Evolutionary conservation across 1,284 basidiomycete genomes (phyloP).

Genomic region (Leccinum colubrinum): DNA sequence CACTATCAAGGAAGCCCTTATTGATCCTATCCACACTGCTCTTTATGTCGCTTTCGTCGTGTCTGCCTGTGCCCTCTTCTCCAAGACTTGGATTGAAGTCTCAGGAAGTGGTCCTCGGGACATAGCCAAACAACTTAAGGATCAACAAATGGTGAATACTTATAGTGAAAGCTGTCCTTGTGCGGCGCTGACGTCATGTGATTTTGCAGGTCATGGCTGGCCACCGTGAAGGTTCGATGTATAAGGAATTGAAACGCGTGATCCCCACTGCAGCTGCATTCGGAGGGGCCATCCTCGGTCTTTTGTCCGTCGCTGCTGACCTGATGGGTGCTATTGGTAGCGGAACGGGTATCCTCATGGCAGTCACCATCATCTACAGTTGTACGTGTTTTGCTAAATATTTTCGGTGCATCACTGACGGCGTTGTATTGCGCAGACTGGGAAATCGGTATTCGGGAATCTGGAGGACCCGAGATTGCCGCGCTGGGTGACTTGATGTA

Average conservation of each 20-base stretch:
- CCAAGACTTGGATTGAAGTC: slow-evolving; percentile 99
- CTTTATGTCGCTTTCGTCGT: slow-evolving; percentile 94
- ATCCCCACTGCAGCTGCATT: slow-evolving; percentile 98
- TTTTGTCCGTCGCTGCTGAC: slow-evolving; percentile 94
- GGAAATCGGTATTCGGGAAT: slow-evolving; percentile 47
- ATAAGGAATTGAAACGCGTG: slow-evolving; percentile 97
- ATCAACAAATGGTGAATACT: slow-evolving; percentile 84
- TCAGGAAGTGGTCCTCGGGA: slow-evolving; percentile 95
- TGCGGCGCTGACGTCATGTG: not conserved
- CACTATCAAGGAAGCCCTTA: slow-evolving; percentile 81
- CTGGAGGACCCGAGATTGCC: slow-evolving; percentile 71
- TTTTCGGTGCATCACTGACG: not conserved
- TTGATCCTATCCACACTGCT: slow-evolving; percentile 92
- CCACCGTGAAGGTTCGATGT: slow-evolving; percentile 96
- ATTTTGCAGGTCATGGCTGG: slow-evolving; percentile 83
- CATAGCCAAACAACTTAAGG: slow-evolving; percentile 97
- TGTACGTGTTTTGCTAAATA: slow-evolving; percentile 38
- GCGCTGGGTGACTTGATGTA: slow-evolving; percentile 67
- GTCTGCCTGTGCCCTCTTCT: slow-evolving; percentile 94
- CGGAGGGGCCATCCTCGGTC: slow-evolving; percentile 92
- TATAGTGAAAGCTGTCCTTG: not conserved
- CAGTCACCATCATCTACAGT: slow-evolving; percentile 96
- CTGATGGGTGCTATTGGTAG: slow-evolving; percentile 95
- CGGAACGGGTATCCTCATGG: slow-evolving; percentile 97
- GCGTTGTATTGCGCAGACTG: slow-evolving; percentile 19